Conservation (phyloP, 495 filamentous ascomycete species). For the Massariosphaeria phaeospora region DNA sequence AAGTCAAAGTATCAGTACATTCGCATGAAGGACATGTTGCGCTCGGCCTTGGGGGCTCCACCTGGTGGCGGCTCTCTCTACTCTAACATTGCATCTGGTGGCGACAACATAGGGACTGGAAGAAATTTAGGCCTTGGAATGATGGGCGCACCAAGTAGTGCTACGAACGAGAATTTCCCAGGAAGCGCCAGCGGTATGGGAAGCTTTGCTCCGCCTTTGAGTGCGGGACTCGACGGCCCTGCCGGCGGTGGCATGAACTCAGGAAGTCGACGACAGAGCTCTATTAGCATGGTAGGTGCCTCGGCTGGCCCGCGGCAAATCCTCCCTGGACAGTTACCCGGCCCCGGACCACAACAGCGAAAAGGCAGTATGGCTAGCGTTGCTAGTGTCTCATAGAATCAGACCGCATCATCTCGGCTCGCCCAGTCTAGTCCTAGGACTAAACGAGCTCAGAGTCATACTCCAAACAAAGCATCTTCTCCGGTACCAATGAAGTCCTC, state of each 20-base stretch:
- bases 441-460: no score
- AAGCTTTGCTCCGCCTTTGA: slow-evolving; percentile 16
- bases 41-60: slow-evolving; percentile 56
- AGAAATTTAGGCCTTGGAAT: slow-evolving; percentile 18
- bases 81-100: background rate
- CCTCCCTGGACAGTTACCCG: slow-evolving; percentile 28
- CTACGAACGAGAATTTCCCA: slow-evolving; percentile 26
- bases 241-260: slow-evolving; percentile 8
- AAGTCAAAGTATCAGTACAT: slow-evolving; percentile 72
- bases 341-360: slow-evolving; percentile 28
- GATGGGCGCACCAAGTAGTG: slow-evolving; percentile 26
- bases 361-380: slow-evolving; percentile 32
- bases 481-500: no score
- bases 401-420: no score
- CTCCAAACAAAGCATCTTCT: no score
- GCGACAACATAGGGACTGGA: slow-evolving; percentile 15
- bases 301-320: slow-evolving; percentile 25
- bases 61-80: slow-evolving; percentile 35
- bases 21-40: slow-evolving; percentile 83
- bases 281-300: slow-evolving; percentile 9
- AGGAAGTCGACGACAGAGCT: slow-evolving; percentile 28
- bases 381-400: slow-evolving; percentile 26
- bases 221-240: slow-evolving; percentile 25
- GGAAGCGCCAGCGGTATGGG: slow-evolving; percentile 17
- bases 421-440: no score